Conservation (phyloP, 2,329 filamentous ascomycete species). For the Pochonia chlamydosporia region DNA sequence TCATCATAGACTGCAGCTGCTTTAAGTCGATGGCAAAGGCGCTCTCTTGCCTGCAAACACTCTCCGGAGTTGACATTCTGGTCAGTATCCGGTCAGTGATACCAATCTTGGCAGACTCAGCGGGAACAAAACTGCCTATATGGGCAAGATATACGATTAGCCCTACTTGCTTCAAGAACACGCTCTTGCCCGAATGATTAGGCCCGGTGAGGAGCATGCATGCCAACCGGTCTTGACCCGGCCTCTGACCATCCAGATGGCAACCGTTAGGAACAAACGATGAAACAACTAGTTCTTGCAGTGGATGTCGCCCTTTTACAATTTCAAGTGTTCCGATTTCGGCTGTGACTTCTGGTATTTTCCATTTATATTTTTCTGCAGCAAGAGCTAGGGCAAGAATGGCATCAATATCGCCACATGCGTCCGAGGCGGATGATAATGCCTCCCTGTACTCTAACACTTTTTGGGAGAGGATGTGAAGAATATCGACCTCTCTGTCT, state of each 20-base stretch:
- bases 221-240: constrained; percentile 5
- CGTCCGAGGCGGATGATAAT: constrained; percentile 65
- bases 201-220: constrained; percentile 83
- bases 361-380: constrained; percentile 68
- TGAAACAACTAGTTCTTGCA: constrained; percentile 79
- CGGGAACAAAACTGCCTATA: constrained; percentile 87
- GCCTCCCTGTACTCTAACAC: constrained; percentile 64
- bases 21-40: constrained; percentile 75
- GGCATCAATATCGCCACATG: constrained; percentile 83
- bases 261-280: constrained; percentile 82
- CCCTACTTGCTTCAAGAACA: constrained; percentile 90
- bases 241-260: constrained; percentile 33
- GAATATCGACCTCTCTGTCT: constrained; percentile 87
- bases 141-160: constrained; percentile 90
- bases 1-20: constrained; percentile 73
- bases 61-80: constrained; percentile 69
- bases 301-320: constrained; percentile 71
- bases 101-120: constrained; percentile 68
- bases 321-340: constrained; percentile 65
- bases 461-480: constrained; percentile 67
- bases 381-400: constrained; percentile 74
- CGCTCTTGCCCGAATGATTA: constrained; percentile 94
- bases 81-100: constrained; percentile 91
- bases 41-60: constrained; percentile 52
- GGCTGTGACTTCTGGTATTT: constrained; percentile 61